Evolutionary conservation across 345 rosid genomes (phyloP), one percentile per base, ranked within the genome.

Genomic region (Melastoma malabathricum): DNA sequence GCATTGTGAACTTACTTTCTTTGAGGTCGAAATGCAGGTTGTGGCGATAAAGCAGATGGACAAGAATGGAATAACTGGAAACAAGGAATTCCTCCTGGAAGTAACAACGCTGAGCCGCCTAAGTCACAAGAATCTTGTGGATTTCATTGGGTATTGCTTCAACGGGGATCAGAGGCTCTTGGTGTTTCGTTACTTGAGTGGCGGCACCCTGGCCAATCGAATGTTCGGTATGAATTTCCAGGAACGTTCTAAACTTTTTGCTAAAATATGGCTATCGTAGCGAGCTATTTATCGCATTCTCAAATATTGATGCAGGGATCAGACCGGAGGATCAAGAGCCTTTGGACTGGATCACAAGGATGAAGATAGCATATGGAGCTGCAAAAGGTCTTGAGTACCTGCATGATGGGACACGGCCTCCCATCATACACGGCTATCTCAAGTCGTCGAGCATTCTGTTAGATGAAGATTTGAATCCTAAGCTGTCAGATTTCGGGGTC

Each of bases 81-180:
- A 56, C 68, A 72, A 72, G 56, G 84, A 83, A 55, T 83, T 83
- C 51, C 78, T 77, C 39, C 65, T 54, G 31, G 84, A 77, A 62
- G 84, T 80, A 46, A 9, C 52, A 48, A 56, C 56, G 29, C 55
- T 83, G 31, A 71, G 82, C 48, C 75, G 58, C 41, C 58, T 78
- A 13, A 65, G 75, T 50, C 86, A 80, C 59, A 77, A 65, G 1
- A 75, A 83, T 66, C 74, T 83, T 18, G 72, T 75, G 29, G 72
- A 70, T 52, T 72, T 83, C 23, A 46, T 80, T 9, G 92, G 92
- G n/a, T 83, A 83, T 46, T 80, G 92, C 22, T 82, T 82, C 6
- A 87, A 80, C 64, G 92, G 92, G n/a, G 92, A 83, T 54, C 87
- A 80, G 60, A 75, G 84, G 44, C 74, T 83, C 45, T 46, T 83